These are phyloP conservation scores for Russula foetens DNA, from an alignment of 768 basidiomycete genomes.

Conservation along the genomic window DNA sequence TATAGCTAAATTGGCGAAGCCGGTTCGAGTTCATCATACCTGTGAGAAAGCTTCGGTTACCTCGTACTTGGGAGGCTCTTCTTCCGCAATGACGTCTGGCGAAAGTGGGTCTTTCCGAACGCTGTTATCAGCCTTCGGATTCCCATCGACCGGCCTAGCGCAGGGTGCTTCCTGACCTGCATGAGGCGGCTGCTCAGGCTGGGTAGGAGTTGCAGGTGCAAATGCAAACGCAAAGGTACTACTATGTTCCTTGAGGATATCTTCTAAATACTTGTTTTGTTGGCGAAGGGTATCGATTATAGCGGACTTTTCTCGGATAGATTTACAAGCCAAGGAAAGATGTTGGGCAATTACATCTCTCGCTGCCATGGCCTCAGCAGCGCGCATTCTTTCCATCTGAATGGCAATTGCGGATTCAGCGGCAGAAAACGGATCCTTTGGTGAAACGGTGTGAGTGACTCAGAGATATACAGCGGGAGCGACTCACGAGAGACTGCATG, in stretches of 20 bases:
- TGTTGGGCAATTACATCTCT: constrained; percentile 19
- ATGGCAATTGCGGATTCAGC: constrained; percentile 20
- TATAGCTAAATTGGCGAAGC: background rate
- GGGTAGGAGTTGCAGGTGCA: background rate
- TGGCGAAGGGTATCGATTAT: constrained; percentile 8
- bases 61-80: constrained; percentile 14
- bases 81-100: background rate
- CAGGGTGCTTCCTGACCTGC: background rate
- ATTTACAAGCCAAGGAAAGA: constrained; percentile 16
- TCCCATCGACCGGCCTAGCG: background rate
- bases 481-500: constrained; percentile 18
- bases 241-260: constrained; percentile 26
- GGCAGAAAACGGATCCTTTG: constrained; percentile 16
- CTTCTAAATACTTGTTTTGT: constrained; percentile 22
- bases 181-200: background rate
- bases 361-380: constrained; percentile 17
- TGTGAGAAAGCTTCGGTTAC: constrained; percentile 7
- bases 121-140: background rate
- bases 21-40: background rate
- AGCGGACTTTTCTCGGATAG: constrained; percentile 19
- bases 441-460: background rate
- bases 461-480: background rate
- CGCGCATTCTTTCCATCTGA: constrained; percentile 16
- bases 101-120: background rate
- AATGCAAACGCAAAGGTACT: background rate